phyloP scores from a whole-genome alignment of 2,329 filamentous ascomycete genomes.

The Aspergillus felis region DNA sequence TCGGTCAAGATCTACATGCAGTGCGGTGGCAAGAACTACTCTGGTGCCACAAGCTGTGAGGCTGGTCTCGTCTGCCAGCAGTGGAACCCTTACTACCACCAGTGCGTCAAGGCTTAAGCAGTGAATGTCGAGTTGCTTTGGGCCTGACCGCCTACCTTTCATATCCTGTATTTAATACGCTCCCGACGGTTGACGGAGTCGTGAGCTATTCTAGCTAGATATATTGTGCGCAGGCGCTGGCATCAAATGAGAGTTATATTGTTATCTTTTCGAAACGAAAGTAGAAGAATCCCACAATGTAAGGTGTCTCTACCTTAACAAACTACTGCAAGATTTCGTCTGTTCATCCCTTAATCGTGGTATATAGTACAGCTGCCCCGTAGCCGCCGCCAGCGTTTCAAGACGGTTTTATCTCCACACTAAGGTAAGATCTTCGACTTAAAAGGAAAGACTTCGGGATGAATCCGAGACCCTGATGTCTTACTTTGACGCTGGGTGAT shows the following conservation, averaged over 20 bases:
- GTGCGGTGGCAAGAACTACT: slow-evolving; percentile 16
- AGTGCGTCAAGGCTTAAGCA: slow-evolving; percentile 13
- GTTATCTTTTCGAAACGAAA: background rate
- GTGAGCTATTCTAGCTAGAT: background rate
- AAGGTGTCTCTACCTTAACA: too few relatives aligned
- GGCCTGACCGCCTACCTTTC: background rate
- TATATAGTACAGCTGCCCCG: background rate
- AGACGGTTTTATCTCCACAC: background rate
- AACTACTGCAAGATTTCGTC: background rate
- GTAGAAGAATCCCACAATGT: background rate
- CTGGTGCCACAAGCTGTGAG: slow-evolving; percentile 11
- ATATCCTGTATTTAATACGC: background rate
- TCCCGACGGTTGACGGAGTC: background rate
- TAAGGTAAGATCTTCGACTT: background rate
- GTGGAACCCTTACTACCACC: slow-evolving; percentile 21
- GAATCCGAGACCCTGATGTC: background rate
- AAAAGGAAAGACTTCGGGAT: background rate
- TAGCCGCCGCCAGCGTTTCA: background rate
- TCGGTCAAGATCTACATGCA: slow-evolving; percentile 10
- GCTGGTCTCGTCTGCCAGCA: slow-evolving; percentile 15
- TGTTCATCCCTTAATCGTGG: background rate
- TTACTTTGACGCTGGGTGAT: background rate
- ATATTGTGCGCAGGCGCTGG: background rate
- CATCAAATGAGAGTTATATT: background rate
- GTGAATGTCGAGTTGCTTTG: background rate